Evolutionary conservation across 2,329 filamentous ascomycete species (phyloP), one percentile per base, ranked within the genome.

Genomic region (Pseudopithomyces chartarum): DNA sequence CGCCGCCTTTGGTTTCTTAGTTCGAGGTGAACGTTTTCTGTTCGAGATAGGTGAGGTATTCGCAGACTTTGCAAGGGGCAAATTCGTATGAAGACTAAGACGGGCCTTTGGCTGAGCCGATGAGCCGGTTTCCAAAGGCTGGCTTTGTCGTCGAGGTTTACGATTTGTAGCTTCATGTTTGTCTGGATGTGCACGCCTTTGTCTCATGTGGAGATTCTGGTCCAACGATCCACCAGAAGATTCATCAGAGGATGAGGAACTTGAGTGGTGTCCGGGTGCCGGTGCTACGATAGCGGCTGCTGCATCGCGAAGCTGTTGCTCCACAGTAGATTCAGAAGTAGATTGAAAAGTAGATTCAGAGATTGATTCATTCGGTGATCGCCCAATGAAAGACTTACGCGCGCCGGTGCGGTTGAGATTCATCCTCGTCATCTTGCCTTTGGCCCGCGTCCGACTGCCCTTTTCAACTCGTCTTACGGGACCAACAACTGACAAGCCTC

Each of bases 401-500:
- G 66, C 68, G 54, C 67, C 66, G 2, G 66, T 64, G 7, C 68
- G 62, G 40, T 61, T 65, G 5, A 70, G 64, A 22, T 66, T 52
- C 4, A 54, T 23, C 11, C 54, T 46, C 1, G 49, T 26, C 2
- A 26, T 26, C 17, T 61, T 64, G 12, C 58, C 59, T 32, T 57
- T 66, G 4, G 22, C 33, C 7, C 63, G 55, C n/a, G 38, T 17
- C 8, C 62, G 62, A 11, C 56, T 54, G 22, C 32, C 50, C 47
- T 68, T 70, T 12, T 58, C 60, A 1, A 69, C 59, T 43, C 65
- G 62, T 29, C 54, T 43, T 1, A 71, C 64, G n/a, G 67, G 67
- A 0, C 69, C 68, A 17, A 71, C 64, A 1, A 71, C 60, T 12
- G 69, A 70, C 1, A 72, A 45, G 5, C 69, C 69, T 8, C 69